Conservation (phyloP, 1,284 basidiomycete species). For the Ustilago crameri region DNA sequence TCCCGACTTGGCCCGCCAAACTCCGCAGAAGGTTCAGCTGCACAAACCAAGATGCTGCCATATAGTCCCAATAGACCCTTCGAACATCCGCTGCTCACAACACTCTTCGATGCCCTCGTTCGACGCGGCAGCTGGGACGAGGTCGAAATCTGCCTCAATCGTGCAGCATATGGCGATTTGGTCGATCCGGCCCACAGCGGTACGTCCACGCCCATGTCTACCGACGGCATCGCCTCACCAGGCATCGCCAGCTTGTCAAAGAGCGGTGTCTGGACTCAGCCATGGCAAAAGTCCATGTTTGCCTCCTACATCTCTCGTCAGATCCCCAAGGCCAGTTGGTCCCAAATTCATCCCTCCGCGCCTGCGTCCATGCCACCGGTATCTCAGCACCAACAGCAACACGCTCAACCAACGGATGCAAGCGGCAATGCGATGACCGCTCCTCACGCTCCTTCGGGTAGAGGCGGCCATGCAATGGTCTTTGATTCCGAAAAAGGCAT, state of each 20-base stretch:
- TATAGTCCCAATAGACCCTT: slow-evolving; percentile 57
- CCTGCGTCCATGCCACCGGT: slow-evolving; percentile 3
- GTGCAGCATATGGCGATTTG: slow-evolving; percentile 51
- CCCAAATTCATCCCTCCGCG: slow-evolving; percentile 36
- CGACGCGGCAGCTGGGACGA: slow-evolving; percentile 76
- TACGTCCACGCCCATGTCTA: slow-evolving; percentile 34
- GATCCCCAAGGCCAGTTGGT: slow-evolving; percentile 52
- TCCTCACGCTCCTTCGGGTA: slow-evolving; percentile 59
- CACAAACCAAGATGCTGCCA: slow-evolving; percentile 19
- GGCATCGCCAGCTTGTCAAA: slow-evolving; percentile 30
- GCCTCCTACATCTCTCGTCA: slow-evolving; percentile 52
- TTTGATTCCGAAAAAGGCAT: slow-evolving; percentile 76
- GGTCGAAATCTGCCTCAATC: slow-evolving; percentile 71
- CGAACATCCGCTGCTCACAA: slow-evolving; percentile 79
- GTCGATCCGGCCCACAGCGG: slow-evolving; percentile 20
- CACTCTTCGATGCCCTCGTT: slow-evolving; percentile 76
- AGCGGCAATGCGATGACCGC: neutral
- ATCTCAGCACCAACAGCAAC: slow-evolving; percentile 1
- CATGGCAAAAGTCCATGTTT: slow-evolving; percentile 54
- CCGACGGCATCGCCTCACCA: slow-evolving; percentile 19
- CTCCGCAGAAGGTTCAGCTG: neutral
- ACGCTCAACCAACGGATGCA: neutral
- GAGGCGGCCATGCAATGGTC: slow-evolving; percentile 85
- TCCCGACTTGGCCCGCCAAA: slow-evolving; percentile 32
- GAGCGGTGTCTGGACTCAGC: slow-evolving; percentile 38